Conservation (phyloP, 2,329 filamentous ascomycete species). For the Penicillium sp. region DNA sequence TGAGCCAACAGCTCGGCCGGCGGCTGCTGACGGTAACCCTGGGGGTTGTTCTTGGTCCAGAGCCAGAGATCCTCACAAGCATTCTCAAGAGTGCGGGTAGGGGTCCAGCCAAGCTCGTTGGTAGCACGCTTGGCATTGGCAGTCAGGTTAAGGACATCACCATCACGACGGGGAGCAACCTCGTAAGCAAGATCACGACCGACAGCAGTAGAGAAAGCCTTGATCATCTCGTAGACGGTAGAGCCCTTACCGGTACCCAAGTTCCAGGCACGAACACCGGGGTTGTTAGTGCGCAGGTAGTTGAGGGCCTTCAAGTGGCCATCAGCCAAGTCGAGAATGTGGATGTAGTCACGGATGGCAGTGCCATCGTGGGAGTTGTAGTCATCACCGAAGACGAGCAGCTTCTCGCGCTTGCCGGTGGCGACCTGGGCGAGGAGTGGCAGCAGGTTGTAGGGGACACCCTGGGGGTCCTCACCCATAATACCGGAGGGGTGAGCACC, state of each 20-base stretch:
- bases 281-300: constrained; percentile 56
- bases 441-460: constrained; percentile 92
- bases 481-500: constrained; percentile 92
- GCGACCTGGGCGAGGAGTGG: constrained; percentile 94
- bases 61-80: constrained; percentile 93
- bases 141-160: constrained; percentile 92
- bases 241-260: constrained; percentile 90
- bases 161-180: constrained; percentile 76
- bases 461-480: constrained; percentile 97
- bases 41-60: constrained; percentile 96
- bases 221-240: constrained; percentile 97
- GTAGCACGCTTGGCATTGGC: constrained; percentile 87
- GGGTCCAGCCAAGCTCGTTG: constrained; percentile 88
- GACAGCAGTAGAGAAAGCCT: constrained; percentile 84
- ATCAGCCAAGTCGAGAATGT: constrained; percentile 52
- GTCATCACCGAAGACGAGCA: constrained; percentile 93
- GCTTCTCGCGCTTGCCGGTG: constrained; percentile 89
- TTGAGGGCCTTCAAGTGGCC: constrained; percentile 69
- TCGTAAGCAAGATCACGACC: constrained; percentile 85
- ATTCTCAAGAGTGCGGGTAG: constrained; percentile 84
- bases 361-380: constrained; percentile 62
- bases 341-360: constrained; percentile 73
- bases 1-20: constrained; percentile 73
- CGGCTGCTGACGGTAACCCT: constrained; percentile 91
- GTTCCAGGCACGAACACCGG: constrained; percentile 95